A percentile compares a stretch with the other conserved stretches of the same genome.
These are phyloP conservation scores for Metschnikowia santaceciliae DNA, from an alignment of 805 yeast genomes.

Conservation along the genomic window DNA sequence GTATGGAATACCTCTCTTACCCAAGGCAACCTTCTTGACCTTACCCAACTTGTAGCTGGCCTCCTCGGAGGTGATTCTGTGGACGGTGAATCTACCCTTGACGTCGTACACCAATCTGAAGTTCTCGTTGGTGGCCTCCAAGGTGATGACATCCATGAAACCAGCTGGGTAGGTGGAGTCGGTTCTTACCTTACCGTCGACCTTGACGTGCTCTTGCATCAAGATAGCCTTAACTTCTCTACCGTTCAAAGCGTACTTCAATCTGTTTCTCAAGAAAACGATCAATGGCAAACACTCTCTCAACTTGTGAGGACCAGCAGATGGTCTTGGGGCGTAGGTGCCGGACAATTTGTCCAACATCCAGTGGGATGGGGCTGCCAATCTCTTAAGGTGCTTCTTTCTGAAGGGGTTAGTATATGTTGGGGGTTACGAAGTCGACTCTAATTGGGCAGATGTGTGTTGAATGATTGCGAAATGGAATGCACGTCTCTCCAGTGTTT, in stretches of 20 bases:
- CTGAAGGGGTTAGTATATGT: constrained; percentile 42
- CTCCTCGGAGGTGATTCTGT: constrained; percentile 99
- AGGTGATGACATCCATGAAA: constrained; percentile 97
- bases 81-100: constrained; percentile 99
- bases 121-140: constrained; percentile 98
- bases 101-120: constrained; percentile 98
- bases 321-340: constrained; percentile 99
- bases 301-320: constrained; percentile 99
- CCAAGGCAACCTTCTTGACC: constrained; percentile 97
- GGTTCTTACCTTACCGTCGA: constrained; percentile 99
- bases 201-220: constrained; percentile 98
- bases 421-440: constrained; percentile 2
- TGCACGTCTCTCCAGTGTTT: not conserved
- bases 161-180: constrained; percentile 99
- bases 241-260: constrained; percentile 98
- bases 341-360: constrained; percentile 99
- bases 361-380: constrained; percentile 99
- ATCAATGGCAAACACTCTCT: constrained; percentile 97
- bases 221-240: constrained; percentile 98
- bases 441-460: constrained; percentile 1
- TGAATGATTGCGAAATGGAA: not conserved
- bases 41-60: constrained; percentile 97
- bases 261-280: constrained; percentile 96
- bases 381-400: constrained; percentile 99
- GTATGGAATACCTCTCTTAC: constrained; percentile 98